Evolutionary conservation across 2,329 filamentous ascomycete species (phyloP), one percentile per base, ranked within the genome.

Genomic region (Colletotrichum filicis): DNA sequence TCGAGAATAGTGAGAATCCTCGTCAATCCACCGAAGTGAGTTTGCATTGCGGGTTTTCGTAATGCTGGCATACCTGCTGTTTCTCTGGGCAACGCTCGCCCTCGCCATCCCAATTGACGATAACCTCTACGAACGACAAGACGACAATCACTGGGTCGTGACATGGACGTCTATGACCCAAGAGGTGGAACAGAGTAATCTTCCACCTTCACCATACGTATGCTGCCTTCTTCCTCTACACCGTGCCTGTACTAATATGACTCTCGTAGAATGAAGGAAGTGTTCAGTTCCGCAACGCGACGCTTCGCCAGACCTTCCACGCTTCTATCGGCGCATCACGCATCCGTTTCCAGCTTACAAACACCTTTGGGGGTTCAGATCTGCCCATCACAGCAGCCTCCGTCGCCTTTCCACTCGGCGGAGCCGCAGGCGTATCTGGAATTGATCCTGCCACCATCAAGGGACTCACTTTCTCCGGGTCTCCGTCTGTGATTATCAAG

Each of bases 131-230:
- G 42, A 62, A 37, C 56, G 66, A 58, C 68, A 74, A 19, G 79
- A 81, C n/a, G 80, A 80, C 37, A 77, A 84, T 56, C 89, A 91
- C 75, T 92, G 91, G 91, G 87, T 92, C 6, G 87, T 89, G 74
- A 90, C 88, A 2, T 93, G 91, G 91, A 88, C 89, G 0, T 85
- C 89, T 2, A 92, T 92, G 91, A 90, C 91, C 0, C 91, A 93
- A 78, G 81, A 92, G 53, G 90, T 90, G 1, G 91, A 93, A 77
- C 87, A 85, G 11, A 84, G 81, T 59, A 93, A 93, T 75, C 83
- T 93, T 24, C 91, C 91, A 11, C 87, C 88, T 0, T 79, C 86
- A 3, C 89, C 90, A 55, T 93, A 91, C 77, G 89, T 89, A 84
- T 64, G 87, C 81, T 28, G 35, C 26, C 6, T 58, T 16, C 55